Base-by-base conservation (phyloP, 2,329 filamentous ascomycete species). In the Macrophomina phaseolina region DNA sequence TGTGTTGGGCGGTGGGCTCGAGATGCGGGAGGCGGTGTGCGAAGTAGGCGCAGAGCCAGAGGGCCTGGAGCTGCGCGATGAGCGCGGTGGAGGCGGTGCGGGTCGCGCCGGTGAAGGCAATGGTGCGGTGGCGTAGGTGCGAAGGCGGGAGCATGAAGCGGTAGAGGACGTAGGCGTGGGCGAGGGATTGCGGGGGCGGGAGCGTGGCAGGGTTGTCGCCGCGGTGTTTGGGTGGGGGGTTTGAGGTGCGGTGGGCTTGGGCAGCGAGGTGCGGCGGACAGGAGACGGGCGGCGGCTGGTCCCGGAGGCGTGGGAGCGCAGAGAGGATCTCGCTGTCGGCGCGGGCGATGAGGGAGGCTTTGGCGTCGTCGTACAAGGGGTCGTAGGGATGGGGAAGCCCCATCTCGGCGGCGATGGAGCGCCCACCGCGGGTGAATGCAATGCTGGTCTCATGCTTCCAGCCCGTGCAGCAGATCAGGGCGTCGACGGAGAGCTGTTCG, bases 41-140 rank as follows among this genome's bases (percentile, higher is more conserved):
- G 38, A 94, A 85, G 73, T 87, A 92, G 0, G 90, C 89, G 0
- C 83, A 82, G 38, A 90, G 79, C 80, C 80, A 82, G 1, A 81
- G 74, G 0, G 73, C 79, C 71, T 82, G 79, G 0, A 75, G 70
- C 12, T 77, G 72, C 3, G 78, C 77, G 53, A 76, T 75, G 14
- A 76, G 73, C 1, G 77, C 73, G 0, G 78, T 80, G 2, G 74
- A 73, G 30, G 79, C 74, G 12, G 75, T 79, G 30, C 75, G 73
- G 34, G 79, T 75, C 52, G 77, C 75, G 30, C 80, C 80, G 3
- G 77, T 75, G 67, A 82, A 82, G 2, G 78, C 80, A 12, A 82
- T 75, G 61, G 76, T 78, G 6, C 74, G 76, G 23, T 68, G 68
- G 4, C 70, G 51, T 23, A 78, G 68, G 55, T 74, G 74, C 1